Percentiles rank a stretch among this genome's conserved stretches.
Conservation (phyloP, 2,329 filamentous ascomycete genomes). For the Colletotrichum magnum region DNA sequence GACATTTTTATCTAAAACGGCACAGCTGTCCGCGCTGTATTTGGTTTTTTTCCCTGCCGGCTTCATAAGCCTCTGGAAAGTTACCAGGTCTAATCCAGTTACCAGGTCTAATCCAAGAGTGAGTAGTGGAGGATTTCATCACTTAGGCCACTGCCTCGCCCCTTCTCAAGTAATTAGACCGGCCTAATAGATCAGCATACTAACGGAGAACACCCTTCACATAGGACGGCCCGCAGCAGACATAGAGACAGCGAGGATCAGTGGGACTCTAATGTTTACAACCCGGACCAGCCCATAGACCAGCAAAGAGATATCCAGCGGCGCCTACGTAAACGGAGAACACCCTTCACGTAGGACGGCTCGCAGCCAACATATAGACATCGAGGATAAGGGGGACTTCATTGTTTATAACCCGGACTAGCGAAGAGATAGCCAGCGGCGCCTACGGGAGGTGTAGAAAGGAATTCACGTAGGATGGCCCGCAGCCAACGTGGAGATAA, state of each 20-base stretch:
- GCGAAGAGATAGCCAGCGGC: constrained; percentile 78
- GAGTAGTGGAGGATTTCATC: too few species aligned
- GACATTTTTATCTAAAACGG: too few species aligned
- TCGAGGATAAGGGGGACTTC: constrained; percentile 35
- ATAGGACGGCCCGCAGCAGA: constrained; percentile 38
- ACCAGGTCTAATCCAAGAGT: too few species aligned
- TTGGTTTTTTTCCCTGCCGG: too few species aligned
- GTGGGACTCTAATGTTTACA: constrained; percentile 68
- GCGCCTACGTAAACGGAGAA: constrained; percentile 60
- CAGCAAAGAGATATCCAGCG: constrained; percentile 80
- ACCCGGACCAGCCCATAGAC: constrained; percentile 85
- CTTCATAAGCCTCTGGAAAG: too few species aligned
- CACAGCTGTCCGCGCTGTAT: too few species aligned
- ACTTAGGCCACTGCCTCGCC: too few species aligned
- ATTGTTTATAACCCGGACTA: constrained; percentile 85
- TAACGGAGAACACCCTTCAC: constrained; percentile 26
- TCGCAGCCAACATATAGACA: constrained; percentile 32
- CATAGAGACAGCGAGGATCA: constrained; percentile 37
- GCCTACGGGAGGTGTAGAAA: constrained; percentile 77
- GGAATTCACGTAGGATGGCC: constrained; percentile 45
- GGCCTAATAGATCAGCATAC: neutral
- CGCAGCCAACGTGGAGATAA: constrained; percentile 32
- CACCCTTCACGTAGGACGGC: constrained; percentile 38
- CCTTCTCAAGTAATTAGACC: too few species aligned
- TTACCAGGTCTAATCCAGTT: too few species aligned